Conservation (phyloP, 208 protist species). For the Trypanosoma brucei region DNA sequence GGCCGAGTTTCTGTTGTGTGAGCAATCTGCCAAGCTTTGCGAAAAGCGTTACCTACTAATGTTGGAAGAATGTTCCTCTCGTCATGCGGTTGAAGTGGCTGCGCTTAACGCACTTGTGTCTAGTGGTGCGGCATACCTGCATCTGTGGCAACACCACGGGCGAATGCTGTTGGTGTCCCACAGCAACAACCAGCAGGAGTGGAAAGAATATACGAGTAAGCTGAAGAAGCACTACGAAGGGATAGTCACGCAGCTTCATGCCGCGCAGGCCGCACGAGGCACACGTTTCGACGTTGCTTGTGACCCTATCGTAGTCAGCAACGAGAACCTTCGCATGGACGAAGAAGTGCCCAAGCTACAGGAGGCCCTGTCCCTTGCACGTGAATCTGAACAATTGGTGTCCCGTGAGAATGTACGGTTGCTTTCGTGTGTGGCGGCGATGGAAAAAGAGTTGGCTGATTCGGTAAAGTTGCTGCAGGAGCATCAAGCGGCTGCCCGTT, state of each 20-base stretch:
- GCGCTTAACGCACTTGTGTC: constrained; percentile 1
- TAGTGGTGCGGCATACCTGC: not conserved
- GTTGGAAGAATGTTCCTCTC: constrained; percentile 14
- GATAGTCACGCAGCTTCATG: constrained; percentile 7
- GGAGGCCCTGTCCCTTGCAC: constrained; percentile 27
- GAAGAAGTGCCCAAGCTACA: constrained; percentile 32
- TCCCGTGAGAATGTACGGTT: constrained; percentile 56
- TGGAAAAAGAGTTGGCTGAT: constrained; percentile 32
- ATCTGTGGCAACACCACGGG: constrained; percentile 2
- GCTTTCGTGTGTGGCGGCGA: constrained; percentile 22
- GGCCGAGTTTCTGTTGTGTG: not conserved
- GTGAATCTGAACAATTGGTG: constrained; percentile 33
- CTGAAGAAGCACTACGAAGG: constrained; percentile 24
- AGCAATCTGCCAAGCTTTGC: not conserved
- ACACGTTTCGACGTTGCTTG: constrained; percentile 10
- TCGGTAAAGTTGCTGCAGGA: constrained; percentile 8
- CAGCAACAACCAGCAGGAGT: constrained; percentile 34
- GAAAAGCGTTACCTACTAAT: constrained; percentile 10
- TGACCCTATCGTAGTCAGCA: constrained; percentile 8
- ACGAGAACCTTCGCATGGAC: constrained; percentile 1
- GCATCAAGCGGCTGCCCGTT: not conserved
- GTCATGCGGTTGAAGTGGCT: constrained; percentile 16
- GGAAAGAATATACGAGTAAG: constrained; percentile 24
- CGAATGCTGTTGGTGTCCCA: constrained; percentile 13
- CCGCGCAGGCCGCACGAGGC: not conserved